These are phyloP conservation scores for Scedosporium dehoogii DNA, from an alignment of 2,329 filamentous ascomycete species.

Conservation along the genomic window DNA sequence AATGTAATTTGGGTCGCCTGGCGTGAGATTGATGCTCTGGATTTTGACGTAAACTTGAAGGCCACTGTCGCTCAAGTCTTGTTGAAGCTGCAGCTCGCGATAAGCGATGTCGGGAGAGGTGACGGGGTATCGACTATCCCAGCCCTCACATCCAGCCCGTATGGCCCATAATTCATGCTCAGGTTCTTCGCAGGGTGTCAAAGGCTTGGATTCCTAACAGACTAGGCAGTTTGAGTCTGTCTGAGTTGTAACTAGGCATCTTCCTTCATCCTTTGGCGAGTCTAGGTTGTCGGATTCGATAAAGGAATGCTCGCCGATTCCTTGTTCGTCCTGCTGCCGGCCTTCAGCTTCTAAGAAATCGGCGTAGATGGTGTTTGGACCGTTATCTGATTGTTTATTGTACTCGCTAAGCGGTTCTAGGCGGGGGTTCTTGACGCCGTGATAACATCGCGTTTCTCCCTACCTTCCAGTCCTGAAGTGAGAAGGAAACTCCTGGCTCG, in stretches of 20 bases:
- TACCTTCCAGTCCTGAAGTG: slow-evolving; percentile 6
- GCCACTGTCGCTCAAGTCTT: background rate
- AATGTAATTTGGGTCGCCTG: background rate
- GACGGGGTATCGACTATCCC: no score
- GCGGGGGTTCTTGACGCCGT: background rate
- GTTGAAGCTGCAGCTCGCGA: slow-evolving; percentile 2
- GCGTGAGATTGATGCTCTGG: slow-evolving; percentile 6
- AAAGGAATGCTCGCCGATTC: no score
- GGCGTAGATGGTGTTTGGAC: no score
- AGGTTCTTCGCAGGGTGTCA: background rate
- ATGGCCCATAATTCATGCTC: no score
- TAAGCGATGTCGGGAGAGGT: background rate
- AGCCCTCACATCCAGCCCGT: no score
- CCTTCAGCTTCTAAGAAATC: background rate
- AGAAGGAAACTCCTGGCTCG: slow-evolving; percentile 3
- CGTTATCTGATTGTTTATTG: no score
- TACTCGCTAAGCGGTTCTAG: background rate
- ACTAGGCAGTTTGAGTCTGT: background rate
- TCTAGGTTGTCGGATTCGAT: no score
- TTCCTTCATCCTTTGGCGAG: no score
- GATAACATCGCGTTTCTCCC: slow-evolving; percentile 1
- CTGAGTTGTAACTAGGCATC: no score
- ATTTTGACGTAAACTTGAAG: slow-evolving; percentile 6
- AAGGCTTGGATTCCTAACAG: background rate
- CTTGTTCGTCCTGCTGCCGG: no score